Percentiles rank a stretch among this genome's conserved stretches.
phyloP scores from a whole-genome alignment of 2,329 filamentous ascomycete genomes.

The Purpureocillium takamizusanense region DNA sequence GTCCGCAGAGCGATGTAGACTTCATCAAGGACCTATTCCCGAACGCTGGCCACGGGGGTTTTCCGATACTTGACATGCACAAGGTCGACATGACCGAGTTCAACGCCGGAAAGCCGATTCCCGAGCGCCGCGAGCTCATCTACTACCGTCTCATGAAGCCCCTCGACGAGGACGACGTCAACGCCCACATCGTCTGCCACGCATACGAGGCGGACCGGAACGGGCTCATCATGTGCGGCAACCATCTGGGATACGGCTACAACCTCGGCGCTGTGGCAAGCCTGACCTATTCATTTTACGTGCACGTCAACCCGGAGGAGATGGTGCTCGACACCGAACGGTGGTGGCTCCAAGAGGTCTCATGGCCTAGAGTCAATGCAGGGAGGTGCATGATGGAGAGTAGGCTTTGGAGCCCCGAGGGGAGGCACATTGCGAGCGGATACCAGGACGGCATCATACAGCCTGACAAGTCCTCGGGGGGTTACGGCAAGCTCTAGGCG shows the following conservation, averaged over 20 bases:
- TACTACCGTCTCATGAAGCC: conserved; percentile 39
- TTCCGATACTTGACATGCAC: conserved; percentile 43
- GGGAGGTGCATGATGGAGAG: conserved; percentile 38
- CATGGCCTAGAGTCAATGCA: conserved; percentile 36
- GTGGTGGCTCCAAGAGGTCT: conserved; percentile 47
- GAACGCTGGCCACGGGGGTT: conserved; percentile 28
- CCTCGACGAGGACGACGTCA: conserved; percentile 27
- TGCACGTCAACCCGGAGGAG: conserved; percentile 40
- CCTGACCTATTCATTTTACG: conserved; percentile 41
- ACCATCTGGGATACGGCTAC: conserved; percentile 37
- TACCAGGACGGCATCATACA: conserved; percentile 43
- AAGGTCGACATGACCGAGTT: conserved; percentile 42
- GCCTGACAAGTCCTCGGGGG: conserved; percentile 14
- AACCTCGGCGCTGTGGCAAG: conserved; percentile 32
- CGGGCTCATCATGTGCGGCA: conserved; percentile 40
- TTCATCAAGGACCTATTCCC: conserved; percentile 25
- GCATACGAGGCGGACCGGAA: conserved; percentile 46
- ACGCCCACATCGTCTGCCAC: conserved; percentile 38
- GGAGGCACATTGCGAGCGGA: conserved; percentile 43
- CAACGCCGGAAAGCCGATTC: conserved; percentile 30
- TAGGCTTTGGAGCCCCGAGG: conserved; percentile 44
- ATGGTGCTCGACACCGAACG: conserved; percentile 35
- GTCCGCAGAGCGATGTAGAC: conserved; percentile 37
- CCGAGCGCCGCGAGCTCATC: conserved; percentile 38
- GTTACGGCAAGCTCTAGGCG: conserved; percentile 15